Percentiles rank a stretch among this genome's conserved stretches.
These are phyloP conservation scores for Botrytis elliptica DNA, from an alignment of 2,329 filamentous ascomycete genomes.

Conservation along the genomic window DNA sequence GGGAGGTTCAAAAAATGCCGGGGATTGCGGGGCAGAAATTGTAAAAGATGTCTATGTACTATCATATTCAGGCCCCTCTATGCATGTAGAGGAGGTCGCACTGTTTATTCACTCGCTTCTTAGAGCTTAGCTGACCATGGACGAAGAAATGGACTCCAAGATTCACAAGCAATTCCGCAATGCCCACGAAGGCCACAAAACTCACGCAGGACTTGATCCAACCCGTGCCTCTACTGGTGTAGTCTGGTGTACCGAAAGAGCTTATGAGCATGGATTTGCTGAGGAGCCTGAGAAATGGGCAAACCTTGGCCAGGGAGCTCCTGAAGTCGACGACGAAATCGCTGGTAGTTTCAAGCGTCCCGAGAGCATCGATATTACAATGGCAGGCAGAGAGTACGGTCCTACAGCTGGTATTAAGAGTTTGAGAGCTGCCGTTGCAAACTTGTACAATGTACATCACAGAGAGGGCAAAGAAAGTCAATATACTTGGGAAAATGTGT, in stretches of 20 bases:
- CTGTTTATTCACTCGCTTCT: neutral
- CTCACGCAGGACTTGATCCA: slow-evolving; percentile 87
- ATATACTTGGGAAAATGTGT: slow-evolving; percentile 97
- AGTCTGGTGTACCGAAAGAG: slow-evolving; percentile 87
- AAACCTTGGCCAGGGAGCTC: slow-evolving; percentile 90
- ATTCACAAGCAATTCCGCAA: slow-evolving; percentile 87
- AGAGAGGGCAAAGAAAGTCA: slow-evolving; percentile 81
- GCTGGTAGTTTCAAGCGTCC: slow-evolving; percentile 84
- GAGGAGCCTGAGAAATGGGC: slow-evolving; percentile 84
- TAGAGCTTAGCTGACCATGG: neutral
- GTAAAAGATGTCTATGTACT: neutral
- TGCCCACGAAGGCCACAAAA: slow-evolving; percentile 86
- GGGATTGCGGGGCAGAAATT: slow-evolving; percentile 5
- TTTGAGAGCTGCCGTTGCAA: slow-evolving; percentile 82
- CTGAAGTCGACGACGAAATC: slow-evolving; percentile 92
- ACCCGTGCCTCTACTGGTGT: slow-evolving; percentile 88
- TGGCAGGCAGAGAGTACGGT: slow-evolving; percentile 82
- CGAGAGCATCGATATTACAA: slow-evolving; percentile 71
- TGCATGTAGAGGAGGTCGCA: neutral
- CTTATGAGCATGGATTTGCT: slow-evolving; percentile 81
- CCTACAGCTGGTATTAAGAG: slow-evolving; percentile 93
- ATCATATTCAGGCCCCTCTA: neutral
- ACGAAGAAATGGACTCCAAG: slow-evolving; percentile 73
- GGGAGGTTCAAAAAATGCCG: neutral
- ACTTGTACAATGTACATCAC: slow-evolving; percentile 91